A percentile compares a stretch with the other conserved stretches of the same genome.
Evolutionary conservation across 2,329 filamentous ascomycete genomes (phyloP).

Genomic region (Exophiala viscosa): DNA sequence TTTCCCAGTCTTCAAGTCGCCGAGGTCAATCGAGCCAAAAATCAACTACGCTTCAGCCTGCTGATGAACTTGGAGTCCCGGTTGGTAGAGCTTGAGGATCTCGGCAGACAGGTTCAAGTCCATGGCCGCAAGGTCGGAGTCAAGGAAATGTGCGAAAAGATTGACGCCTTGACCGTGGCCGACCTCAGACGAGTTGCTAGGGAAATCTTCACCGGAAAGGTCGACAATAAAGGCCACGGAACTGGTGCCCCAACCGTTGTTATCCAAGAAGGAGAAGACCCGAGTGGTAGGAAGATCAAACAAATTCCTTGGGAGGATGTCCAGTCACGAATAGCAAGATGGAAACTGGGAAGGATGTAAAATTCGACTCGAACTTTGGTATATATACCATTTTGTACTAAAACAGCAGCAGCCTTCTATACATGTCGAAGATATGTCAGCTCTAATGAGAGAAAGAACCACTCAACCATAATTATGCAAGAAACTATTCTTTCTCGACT

Average conservation of each 20-base stretch:
- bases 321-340: constrained; percentile 76
- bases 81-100: constrained; percentile 96
- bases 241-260: constrained; percentile 92
- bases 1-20: constrained; percentile 66
- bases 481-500: no score
- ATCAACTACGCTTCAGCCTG: constrained; percentile 82
- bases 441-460: neutral
- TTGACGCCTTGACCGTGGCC: constrained; percentile 72
- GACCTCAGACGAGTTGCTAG: constrained; percentile 80
- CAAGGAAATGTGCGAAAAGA: constrained; percentile 84
- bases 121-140: constrained; percentile 90
- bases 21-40: constrained; percentile 92
- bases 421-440: no score
- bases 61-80: constrained; percentile 97
- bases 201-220: constrained; percentile 71
- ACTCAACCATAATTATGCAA: neutral
- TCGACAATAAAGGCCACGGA: constrained; percentile 70
- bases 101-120: constrained; percentile 94
- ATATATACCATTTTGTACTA: constrained; percentile 13
- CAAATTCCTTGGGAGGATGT: constrained; percentile 82
- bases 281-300: constrained; percentile 60
- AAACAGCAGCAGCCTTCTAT: neutral
- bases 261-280: constrained; percentile 80
- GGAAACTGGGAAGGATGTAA: constrained; percentile 70
- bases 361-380: neutral